phyloP scores from a whole-genome alignment of 1,284 basidiomycete genomes.

The Veloboletus limbatus region DNA sequence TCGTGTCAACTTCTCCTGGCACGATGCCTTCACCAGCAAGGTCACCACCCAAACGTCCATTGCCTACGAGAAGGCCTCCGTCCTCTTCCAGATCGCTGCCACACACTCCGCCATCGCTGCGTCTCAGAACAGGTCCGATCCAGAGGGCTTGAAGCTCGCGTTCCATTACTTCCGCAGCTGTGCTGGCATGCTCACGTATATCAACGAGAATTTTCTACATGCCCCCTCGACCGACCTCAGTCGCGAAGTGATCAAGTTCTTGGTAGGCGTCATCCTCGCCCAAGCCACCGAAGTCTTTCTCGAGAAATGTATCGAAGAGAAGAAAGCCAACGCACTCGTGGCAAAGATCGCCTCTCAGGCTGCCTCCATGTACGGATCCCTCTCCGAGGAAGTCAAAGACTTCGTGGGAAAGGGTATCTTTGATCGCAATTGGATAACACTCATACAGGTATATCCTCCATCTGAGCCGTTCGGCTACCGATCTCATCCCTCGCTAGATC shows the following conservation, averaged over 20 bases:
- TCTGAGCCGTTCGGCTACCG: background rate
- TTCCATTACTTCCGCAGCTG: conserved; percentile 93
- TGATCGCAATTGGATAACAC: conserved; percentile 90
- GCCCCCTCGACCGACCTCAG: conserved; percentile 97
- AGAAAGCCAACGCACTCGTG: conserved; percentile 78
- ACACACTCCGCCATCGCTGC: conserved; percentile 91
- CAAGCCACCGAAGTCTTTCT: conserved; percentile 97
- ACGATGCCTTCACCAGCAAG: conserved; percentile 95
- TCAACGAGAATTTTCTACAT: conserved; percentile 99
- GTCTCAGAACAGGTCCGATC: conserved; percentile 78
- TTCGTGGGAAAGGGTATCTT: conserved; percentile 95
- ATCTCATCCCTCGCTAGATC: conserved; percentile 47
- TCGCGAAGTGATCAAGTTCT: conserved; percentile 91
- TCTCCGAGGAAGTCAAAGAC: conserved; percentile 91
- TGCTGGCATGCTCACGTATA: conserved; percentile 97
- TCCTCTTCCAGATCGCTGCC: conserved; percentile 95
- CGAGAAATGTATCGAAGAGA: conserved; percentile 92
- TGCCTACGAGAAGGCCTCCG: conserved; percentile 97
- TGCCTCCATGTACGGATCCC: conserved; percentile 73
- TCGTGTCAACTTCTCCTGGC: conserved; percentile 93
- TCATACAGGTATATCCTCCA: conserved; percentile 64
- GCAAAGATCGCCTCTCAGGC: conserved; percentile 86
- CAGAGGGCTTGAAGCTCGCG: conserved; percentile 93
- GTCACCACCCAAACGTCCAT: conserved; percentile 93
- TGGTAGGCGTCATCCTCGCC: conserved; percentile 83